These are phyloP conservation scores for Hericium coralloides DNA, from an alignment of 768 basidiomycete genomes.

Conservation along the genomic window DNA sequence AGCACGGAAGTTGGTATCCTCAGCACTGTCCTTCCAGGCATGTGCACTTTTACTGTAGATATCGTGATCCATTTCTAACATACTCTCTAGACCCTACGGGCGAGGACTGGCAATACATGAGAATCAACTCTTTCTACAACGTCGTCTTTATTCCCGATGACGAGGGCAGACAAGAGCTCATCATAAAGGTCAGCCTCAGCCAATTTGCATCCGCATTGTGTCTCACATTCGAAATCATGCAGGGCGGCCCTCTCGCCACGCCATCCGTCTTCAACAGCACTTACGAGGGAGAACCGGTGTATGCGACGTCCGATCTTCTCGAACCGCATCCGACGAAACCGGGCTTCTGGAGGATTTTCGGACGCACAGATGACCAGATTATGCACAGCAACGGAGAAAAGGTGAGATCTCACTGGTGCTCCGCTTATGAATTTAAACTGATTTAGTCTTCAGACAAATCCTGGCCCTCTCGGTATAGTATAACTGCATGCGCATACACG, in stretches of 20 bases:
- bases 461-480: not conserved
- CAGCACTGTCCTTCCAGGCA: conserved; percentile 14
- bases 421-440: not conserved
- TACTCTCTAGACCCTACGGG: conserved; percentile 3
- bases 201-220: not conserved
- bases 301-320: not conserved
- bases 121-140: conserved; percentile 7
- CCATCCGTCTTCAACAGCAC: not conserved
- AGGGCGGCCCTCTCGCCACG: not conserved
- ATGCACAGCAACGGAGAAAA: conserved; percentile 16
- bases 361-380: conserved; percentile 22
- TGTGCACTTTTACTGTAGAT: not conserved
- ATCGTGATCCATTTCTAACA: not conserved
- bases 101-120: conserved; percentile 15
- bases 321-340: conserved; percentile 4
- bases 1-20: conserved; percentile 16
- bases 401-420: not conserved
- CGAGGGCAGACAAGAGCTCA: conserved; percentile 15
- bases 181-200: conserved; percentile 10
- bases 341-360: conserved; percentile 23
- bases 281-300: not conserved
- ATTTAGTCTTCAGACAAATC: not conserved
- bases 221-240: not conserved
- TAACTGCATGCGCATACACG: no score
- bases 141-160: conserved; percentile 10